Conservation (phyloP, 805 yeast species). For the Pichia exigua region DNA sequence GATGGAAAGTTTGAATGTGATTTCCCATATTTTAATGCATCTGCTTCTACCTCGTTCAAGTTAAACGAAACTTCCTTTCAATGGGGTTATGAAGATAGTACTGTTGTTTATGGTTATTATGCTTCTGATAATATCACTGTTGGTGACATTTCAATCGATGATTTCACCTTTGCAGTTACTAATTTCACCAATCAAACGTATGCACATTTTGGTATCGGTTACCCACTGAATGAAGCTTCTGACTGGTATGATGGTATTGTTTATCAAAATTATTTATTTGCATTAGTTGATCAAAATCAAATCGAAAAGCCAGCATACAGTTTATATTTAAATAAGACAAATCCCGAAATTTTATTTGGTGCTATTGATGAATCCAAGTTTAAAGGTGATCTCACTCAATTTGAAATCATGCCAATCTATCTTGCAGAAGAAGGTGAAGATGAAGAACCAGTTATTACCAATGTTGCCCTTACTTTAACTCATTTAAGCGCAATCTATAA, state of each 20-base stretch:
- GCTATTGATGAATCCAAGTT: conserved; percentile 60
- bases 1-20: conserved; percentile 21
- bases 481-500: neutral
- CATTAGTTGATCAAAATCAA: conserved; percentile 47
- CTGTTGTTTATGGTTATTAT: conserved; percentile 41
- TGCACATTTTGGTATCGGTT: conserved; percentile 71
- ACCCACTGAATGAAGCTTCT: conserved; percentile 59
- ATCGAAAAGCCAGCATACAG: conserved; percentile 52
- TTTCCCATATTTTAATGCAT: conserved; percentile 40
- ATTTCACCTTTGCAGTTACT: conserved; percentile 66
- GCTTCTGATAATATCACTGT: conserved; percentile 54
- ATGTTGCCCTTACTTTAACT: conserved; percentile 7
- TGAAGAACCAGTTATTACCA: neutral
- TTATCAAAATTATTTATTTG: conserved; percentile 49
- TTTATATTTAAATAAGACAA: conserved; percentile 38
- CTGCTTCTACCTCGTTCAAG: conserved; percentile 30
- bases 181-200: conserved; percentile 49
- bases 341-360: conserved; percentile 57
- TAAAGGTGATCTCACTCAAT: conserved; percentile 37
- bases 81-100: conserved; percentile 39
- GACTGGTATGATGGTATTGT: conserved; percentile 12
- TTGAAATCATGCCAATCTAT: conserved; percentile 1
- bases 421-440: neutral
- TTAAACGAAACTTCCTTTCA: conserved; percentile 32
- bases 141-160: conserved; percentile 38